Evolutionary conservation across 306 rosid species (phyloP).

Genomic region (Citrullus amarus): DNA sequence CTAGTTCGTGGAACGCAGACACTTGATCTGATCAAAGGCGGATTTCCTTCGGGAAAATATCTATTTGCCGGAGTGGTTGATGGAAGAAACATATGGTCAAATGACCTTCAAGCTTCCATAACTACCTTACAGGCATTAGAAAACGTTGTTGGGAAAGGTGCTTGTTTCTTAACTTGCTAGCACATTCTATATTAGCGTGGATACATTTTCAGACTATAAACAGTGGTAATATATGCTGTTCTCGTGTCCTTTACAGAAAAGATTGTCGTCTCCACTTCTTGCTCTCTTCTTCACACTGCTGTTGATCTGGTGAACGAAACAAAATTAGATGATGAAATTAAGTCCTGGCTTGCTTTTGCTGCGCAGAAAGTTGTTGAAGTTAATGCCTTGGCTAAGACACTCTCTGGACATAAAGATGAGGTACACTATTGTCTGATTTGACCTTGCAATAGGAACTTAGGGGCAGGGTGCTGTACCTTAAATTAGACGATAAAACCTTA

Average conservation of each 20-base stretch:
- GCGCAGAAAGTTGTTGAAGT: constrained; percentile 80
- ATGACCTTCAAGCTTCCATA: constrained; percentile 55
- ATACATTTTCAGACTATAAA: not conserved
- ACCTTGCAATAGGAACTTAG: not conserved
- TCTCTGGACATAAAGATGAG: constrained; percentile 54
- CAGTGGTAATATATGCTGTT: not conserved
- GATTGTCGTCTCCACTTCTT: constrained; percentile 77
- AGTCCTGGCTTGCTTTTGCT: constrained; percentile 84
- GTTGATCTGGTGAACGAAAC: constrained; percentile 77
- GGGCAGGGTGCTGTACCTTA: not conserved
- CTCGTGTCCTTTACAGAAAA: constrained; percentile 27
- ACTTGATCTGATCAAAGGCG: constrained; percentile 56
- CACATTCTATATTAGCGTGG: not conserved
- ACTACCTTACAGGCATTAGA: constrained; percentile 37
- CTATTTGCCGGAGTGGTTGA: constrained; percentile 88
- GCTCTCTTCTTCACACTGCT: constrained; percentile 89
- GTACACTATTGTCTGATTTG: constrained; percentile 16
- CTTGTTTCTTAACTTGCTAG: not conserved
- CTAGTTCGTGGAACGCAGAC: constrained; percentile 74
- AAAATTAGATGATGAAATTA: constrained; percentile 59
- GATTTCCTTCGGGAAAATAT: constrained; percentile 60
- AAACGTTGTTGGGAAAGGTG: constrained; percentile 65
- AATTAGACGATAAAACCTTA: not conserved
- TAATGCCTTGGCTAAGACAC: constrained; percentile 69
- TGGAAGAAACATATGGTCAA: constrained; percentile 88